These are phyloP conservation scores for Carallia pectinifolia DNA, from an alignment of 345 rosid species.

Conservation along the genomic window DNA sequence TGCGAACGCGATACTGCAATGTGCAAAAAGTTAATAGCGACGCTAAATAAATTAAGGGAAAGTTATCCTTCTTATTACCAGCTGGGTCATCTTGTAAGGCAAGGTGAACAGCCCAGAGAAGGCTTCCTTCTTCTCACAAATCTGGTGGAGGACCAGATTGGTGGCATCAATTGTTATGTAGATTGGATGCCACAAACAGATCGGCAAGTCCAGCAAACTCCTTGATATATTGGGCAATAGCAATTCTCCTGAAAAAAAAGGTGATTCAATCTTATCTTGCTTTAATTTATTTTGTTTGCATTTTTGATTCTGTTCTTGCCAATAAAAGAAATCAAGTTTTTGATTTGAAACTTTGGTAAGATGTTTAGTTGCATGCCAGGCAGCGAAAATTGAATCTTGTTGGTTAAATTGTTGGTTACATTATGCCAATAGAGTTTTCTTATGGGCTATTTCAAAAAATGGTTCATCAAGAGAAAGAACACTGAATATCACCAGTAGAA, in stretches of 20 bases:
- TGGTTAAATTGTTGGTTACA: too few species aligned
- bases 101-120: conserved; percentile 98
- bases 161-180: conserved; percentile 66
- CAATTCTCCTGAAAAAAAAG: not conserved
- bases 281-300: too few species aligned
- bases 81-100: conserved; percentile 72
- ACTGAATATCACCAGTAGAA: too few species aligned
- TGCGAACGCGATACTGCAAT: conserved; percentile 62
- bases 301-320: too few species aligned
- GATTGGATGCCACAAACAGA: conserved; percentile 88
- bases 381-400: too few species aligned
- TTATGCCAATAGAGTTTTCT: too few species aligned
- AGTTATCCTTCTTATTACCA: conserved; percentile 69
- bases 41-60: conserved; percentile 66
- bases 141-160: conserved; percentile 80
- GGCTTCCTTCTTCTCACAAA: conserved; percentile 73
- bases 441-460: too few species aligned
- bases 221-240: conserved; percentile 31
- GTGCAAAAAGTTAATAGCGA: conserved; percentile 70
- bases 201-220: conserved; percentile 82
- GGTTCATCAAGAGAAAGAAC: too few species aligned
- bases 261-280: too few species aligned
- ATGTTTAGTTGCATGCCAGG: too few species aligned
- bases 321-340: too few species aligned
- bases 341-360: too few species aligned